phyloP scores from a whole-genome alignment of 2,329 filamentous ascomycete species.

The Periconia digitata region DNA sequence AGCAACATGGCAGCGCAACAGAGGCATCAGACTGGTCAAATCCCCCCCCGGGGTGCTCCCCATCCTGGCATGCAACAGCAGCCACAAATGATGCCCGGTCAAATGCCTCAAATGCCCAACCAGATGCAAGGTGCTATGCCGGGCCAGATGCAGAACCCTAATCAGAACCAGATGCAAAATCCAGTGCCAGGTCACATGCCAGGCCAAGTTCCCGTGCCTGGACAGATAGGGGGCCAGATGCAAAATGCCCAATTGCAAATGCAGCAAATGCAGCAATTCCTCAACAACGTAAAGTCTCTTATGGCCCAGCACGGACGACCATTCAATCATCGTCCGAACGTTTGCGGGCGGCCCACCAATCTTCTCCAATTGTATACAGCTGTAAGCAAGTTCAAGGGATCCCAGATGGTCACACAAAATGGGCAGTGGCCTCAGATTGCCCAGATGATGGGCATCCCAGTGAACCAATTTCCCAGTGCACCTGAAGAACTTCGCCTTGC shows the following conservation, averaged over 20 bases:
- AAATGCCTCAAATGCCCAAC: slow-evolving; percentile 7
- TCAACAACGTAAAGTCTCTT: slow-evolving; percentile 75
- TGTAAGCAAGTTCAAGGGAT: slow-evolving; percentile 73
- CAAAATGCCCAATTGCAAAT: slow-evolving; percentile 14
- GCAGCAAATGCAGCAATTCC: slow-evolving; percentile 40
- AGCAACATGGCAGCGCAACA: slow-evolving; percentile 44
- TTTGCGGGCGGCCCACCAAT: slow-evolving; percentile 73
- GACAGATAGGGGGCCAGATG: not conserved
- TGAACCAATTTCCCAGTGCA: slow-evolving; percentile 59
- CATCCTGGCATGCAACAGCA: slow-evolving; percentile 34
- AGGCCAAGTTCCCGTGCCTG: slow-evolving; percentile 5
- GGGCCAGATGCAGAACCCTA: not conserved
- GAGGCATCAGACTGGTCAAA: slow-evolving; percentile 43
- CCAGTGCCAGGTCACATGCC: slow-evolving; percentile 7
- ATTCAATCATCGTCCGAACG: slow-evolving; percentile 72
- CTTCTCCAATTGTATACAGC: slow-evolving; percentile 76
- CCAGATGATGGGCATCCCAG: slow-evolving; percentile 47
- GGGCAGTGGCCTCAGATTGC: slow-evolving; percentile 77
- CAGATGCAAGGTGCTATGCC: slow-evolving; percentile 13
- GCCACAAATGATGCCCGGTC: slow-evolving; percentile 13
- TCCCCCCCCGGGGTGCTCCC: slow-evolving; percentile 33
- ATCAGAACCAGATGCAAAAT: slow-evolving; percentile 11
- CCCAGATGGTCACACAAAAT: slow-evolving; percentile 67
- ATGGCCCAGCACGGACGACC: slow-evolving; percentile 74
- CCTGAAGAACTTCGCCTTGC: slow-evolving; percentile 68